Conservation (phyloP, 2,329 filamentous ascomycete genomes). For the Helminthosporium solani region DNA sequence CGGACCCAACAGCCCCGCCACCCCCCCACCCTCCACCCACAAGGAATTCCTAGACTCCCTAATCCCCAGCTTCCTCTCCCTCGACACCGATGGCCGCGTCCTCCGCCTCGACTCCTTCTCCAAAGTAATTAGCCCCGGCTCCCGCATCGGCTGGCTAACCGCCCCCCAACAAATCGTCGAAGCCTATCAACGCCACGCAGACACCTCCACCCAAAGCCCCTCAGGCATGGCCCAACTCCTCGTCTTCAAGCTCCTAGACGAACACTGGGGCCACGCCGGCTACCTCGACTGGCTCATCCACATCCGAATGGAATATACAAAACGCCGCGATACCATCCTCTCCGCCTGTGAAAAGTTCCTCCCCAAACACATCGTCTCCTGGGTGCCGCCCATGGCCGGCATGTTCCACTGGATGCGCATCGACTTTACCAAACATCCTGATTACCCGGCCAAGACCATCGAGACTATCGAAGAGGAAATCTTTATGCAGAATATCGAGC, state of each 20-base stretch:
- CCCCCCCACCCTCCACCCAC: constrained; percentile 60
- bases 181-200: constrained; percentile 77
- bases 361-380: constrained; percentile 72
- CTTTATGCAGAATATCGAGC: constrained; percentile 72
- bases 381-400: constrained; percentile 77
- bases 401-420: constrained; percentile 93
- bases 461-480: constrained; percentile 79
- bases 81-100: constrained; percentile 85
- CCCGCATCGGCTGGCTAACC: constrained; percentile 84
- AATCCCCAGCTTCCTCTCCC: constrained; percentile 72
- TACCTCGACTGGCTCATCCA: constrained; percentile 89
- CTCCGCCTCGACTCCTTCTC: constrained; percentile 91
- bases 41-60: constrained; percentile 73
- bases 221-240: constrained; percentile 81
- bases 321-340: constrained; percentile 73
- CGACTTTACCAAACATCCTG: constrained; percentile 66
- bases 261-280: constrained; percentile 88
- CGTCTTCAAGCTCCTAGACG: constrained; percentile 86
- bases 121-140: constrained; percentile 83
- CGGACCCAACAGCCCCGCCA: constrained; percentile 52
- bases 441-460: constrained; percentile 52
- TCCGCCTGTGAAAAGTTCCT: constrained; percentile 77
- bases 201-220: constrained; percentile 82
- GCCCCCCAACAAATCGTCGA: constrained; percentile 82
- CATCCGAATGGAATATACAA: constrained; percentile 77